Base-by-base conservation (phyloP, 768 basidiomycete genomes). In the Xerocomellus amylosporus region DNA sequence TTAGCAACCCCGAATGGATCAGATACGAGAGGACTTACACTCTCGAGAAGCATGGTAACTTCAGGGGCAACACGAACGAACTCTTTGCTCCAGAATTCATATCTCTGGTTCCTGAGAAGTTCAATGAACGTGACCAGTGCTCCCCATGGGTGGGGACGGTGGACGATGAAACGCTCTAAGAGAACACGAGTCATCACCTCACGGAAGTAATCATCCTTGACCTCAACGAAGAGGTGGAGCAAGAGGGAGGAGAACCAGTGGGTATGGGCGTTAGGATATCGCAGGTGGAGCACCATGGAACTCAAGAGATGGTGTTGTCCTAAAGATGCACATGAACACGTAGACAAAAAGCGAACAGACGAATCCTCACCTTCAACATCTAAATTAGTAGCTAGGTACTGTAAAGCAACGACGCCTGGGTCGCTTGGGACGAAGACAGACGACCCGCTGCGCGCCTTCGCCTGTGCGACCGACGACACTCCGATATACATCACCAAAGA, bases 231-330 rank as follows among this genome's bases (percentile, higher is more conserved):
- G 41, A 96, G 82, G 69, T 93, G 84, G 49, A 98, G 82, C 50
- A 98, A 76, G 59, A 98, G 80, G 42, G 87, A 89, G 69, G 88
- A 91, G 80, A 96, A 98, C 93, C 95, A 99, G 71, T 93, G 89
- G 46, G 96, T 99, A 78, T 99, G 97, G 10, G 95, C 91, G 65
- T 95, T 97, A 31, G 97, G 96, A 79, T 96, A 98, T 64, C 97
- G 91, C 59, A 99, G 77, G 69, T 98, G 96, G 63, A 94, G 82
- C 41, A 93, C 89, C 71, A 96, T 87, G n/a, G 95, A 86, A 62
- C 86, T 92, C 61, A 98, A 75, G 60, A 98, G 79, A 72, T 93
- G 89, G 74, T 98, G 93, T 84, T 97, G 94, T 59, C 94, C 96
- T 98, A 61, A 2, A 36, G 47, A 43, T 38, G 19, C 5, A 22